These are phyloP conservation scores for Candida yuanshanica DNA, from an alignment of 805 yeast genomes.

Conservation along the genomic window DNA sequence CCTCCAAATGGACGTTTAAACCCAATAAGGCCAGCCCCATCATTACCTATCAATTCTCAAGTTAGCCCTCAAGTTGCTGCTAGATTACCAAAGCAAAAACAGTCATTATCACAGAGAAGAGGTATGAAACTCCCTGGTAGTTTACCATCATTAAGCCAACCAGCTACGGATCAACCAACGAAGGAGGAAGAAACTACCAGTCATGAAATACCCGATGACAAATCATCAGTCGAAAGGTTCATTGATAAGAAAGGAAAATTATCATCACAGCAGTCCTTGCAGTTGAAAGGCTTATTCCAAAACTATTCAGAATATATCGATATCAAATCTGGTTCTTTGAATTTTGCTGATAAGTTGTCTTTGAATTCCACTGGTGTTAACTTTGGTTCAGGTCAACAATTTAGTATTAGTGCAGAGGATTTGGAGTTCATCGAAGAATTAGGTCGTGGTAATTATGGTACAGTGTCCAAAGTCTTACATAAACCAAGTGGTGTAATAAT, in stretches of 20 bases:
- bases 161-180: background rate
- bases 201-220: background rate
- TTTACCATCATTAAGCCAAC: conserved; percentile 46
- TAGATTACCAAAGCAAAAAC: conserved; percentile 68
- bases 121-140: conserved; percentile 84
- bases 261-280: conserved; percentile 19
- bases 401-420: conserved; percentile 82
- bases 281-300: conserved; percentile 62
- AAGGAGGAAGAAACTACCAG: background rate
- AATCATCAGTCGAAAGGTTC: conserved; percentile 17
- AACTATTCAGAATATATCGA: conserved; percentile 85
- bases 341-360: conserved; percentile 91
- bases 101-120: conserved; percentile 78
- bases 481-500: conserved; percentile 86
- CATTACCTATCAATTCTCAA: conserved; percentile 39
- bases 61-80: conserved; percentile 78
- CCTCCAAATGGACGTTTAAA: conserved; percentile 10
- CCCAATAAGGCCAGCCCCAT: conserved; percentile 26
- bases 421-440: conserved; percentile 77
- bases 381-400: conserved; percentile 82
- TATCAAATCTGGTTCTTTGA: conserved; percentile 84
- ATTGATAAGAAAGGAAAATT: conserved; percentile 20
- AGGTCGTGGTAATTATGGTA: conserved; percentile 95
- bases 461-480: conserved; percentile 88
- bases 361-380: conserved; percentile 89